Evolutionary conservation across 176 grass and related monocot genomes (phyloP), one percentile per base, ranked within the genome.

Genomic region (Areca catechu): DNA sequence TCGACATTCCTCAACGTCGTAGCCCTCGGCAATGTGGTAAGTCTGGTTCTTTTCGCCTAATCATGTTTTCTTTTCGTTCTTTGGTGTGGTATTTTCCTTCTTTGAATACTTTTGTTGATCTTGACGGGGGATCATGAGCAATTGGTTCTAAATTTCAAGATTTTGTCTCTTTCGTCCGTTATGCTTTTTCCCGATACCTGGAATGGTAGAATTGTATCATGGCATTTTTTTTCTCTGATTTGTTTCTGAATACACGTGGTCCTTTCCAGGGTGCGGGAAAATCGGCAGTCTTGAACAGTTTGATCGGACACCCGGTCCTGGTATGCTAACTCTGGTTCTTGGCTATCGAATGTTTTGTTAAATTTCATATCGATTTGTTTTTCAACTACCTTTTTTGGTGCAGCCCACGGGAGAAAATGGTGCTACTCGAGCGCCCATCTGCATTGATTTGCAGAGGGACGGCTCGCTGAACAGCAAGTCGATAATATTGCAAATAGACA

Each of bases 331-430:
- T 63, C 30, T 58, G 79, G 29, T 16, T 14, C 64, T 76, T 16
- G 50, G 6, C 62, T 62, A 43, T 56, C 22, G 0, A 43, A 43
- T 43, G 6, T 12, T 3, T 10, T 3, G 34, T 43, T 43, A 43
- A 43, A 43, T 43, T 43, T 14, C 34, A 43, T 20, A 16, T 51
- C 5, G 3, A 27, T 19, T 74, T 34, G 21, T 47, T 34, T 19
- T 5, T 43, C 34, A 43, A 43, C 34, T 43, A 14, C 34, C 10
- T 43, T 43, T 14, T 43, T 43, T 43, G 34, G 34, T 43, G 34
- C 77, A 97, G 92, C 92, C 92, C 37, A 97, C 86, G 24, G 92
- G 92, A 51, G 92, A 97, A 76, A 97, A 97, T 56, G 92, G 86
- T 6, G 92, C 92, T 3, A 97, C 92, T 23, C 83, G 92, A 64